phyloP scores from a whole-genome alignment of 2,329 filamentous ascomycete species.

The Trichophyton schoenleinii region DNA sequence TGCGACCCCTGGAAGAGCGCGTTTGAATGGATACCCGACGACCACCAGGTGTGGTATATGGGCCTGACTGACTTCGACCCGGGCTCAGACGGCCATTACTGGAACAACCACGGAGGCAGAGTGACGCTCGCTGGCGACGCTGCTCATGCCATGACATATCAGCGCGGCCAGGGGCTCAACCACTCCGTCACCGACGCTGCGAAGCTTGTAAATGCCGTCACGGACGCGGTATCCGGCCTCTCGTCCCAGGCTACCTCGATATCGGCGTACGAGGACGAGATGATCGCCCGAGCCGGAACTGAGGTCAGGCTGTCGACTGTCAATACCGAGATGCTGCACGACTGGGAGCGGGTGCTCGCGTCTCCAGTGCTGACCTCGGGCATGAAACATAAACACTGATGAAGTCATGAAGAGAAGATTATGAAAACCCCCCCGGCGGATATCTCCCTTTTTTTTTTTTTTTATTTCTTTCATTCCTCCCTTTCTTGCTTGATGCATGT shows the following conservation, averaged over 20 bases:
- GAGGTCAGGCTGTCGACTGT: slow-evolving; percentile 34
- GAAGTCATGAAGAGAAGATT: background rate
- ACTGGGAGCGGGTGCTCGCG: slow-evolving; percentile 22
- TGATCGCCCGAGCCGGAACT: slow-evolving; percentile 30
- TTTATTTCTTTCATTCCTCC: too few relatives aligned
- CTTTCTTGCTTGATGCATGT: too few relatives aligned
- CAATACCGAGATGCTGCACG: slow-evolving; percentile 38
- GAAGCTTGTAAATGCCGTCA: slow-evolving; percentile 3
- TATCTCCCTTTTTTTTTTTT: too few relatives aligned
- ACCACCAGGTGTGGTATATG: slow-evolving; percentile 20
- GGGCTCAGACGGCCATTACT: slow-evolving; percentile 14
- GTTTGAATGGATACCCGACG: slow-evolving; percentile 23
- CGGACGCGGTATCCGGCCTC: background rate
- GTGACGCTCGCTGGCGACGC: slow-evolving; percentile 28
- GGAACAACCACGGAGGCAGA: slow-evolving; percentile 23
- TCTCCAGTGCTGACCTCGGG: slow-evolving; percentile 10
- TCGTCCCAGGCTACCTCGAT: slow-evolving; percentile 14
- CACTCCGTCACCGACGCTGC: slow-evolving; percentile 25
- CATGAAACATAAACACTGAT: slow-evolving; percentile 3
- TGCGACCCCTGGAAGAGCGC: slow-evolving; percentile 34
- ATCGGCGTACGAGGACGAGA: slow-evolving; percentile 23
- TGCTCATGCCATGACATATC: slow-evolving; percentile 32
- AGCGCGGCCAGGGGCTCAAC: slow-evolving; percentile 28
- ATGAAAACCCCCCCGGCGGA: too few relatives aligned
- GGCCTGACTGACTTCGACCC: slow-evolving; percentile 25